These are phyloP conservation scores for Xylaria sp. DNA, from an alignment of 2,329 filamentous ascomycete species.

Conservation along the genomic window DNA sequence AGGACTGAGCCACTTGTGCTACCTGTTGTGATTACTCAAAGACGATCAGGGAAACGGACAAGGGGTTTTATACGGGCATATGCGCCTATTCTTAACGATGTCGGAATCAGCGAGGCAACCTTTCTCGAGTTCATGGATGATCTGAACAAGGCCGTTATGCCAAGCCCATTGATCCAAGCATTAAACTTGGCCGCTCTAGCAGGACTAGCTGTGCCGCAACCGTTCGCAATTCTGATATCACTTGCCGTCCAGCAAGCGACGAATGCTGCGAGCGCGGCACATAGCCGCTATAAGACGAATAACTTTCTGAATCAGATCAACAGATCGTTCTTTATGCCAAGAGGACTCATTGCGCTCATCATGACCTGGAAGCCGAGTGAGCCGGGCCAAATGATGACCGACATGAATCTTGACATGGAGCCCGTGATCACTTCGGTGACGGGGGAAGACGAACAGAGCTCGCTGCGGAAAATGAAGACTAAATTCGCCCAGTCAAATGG, in stretches of 20 bases:
- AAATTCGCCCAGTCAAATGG: slow-evolving; percentile 53
- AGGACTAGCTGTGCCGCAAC: slow-evolving; percentile 5
- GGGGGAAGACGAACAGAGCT: slow-evolving; percentile 1
- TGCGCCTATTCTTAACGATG: slow-evolving; percentile 53
- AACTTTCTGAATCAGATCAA: slow-evolving; percentile 22
- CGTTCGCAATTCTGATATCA: slow-evolving; percentile 14
- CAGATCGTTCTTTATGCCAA: slow-evolving; percentile 40
- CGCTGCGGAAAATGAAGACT: slow-evolving; percentile 35
- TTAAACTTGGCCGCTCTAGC: slow-evolving; percentile 34
- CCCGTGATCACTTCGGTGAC: not conserved
- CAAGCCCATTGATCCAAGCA: slow-evolving; percentile 33
- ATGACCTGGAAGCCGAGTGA: slow-evolving; percentile 22
- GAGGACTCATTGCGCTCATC: slow-evolving; percentile 19
- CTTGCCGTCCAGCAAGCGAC: slow-evolving; percentile 11
- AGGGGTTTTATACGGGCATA: slow-evolving; percentile 59
- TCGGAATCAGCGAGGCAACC: slow-evolving; percentile 55
- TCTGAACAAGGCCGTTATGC: slow-evolving; percentile 47
- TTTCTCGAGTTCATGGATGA: slow-evolving; percentile 57
- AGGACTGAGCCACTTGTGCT: slow-evolving; percentile 1
- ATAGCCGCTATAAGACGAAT: slow-evolving; percentile 24
- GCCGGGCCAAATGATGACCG: slow-evolving; percentile 6
- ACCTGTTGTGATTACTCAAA: slow-evolving; percentile 58
- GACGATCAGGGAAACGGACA: slow-evolving; percentile 53
- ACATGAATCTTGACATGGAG: slow-evolving; percentile 15
- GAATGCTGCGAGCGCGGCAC: slow-evolving; percentile 4